Evolutionary conservation across 202 grass and related monocot genomes (phyloP).

Genomic region (Hordeum pubiflorum): DNA sequence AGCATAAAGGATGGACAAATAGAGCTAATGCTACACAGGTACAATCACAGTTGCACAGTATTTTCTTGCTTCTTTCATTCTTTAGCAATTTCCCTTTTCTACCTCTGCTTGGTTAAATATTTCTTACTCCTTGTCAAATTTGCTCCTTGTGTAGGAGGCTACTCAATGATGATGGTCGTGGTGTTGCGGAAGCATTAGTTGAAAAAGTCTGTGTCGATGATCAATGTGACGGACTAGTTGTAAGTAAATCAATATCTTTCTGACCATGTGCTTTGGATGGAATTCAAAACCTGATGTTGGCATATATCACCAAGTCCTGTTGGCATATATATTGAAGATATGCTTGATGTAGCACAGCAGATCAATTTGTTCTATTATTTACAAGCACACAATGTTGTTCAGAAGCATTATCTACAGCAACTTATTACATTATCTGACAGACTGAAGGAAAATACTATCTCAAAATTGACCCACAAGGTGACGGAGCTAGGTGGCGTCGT

Average conservation of each 20-base stretch:
- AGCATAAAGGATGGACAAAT: constrained; percentile 92
- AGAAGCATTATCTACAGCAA: background rate
- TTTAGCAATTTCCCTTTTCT: background rate
- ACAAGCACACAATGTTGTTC: background rate
- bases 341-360: background rate
- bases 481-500: constrained; percentile 78
- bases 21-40: constrained; percentile 96
- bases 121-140: background rate
- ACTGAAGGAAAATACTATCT: constrained; percentile 89
- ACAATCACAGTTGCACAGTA: constrained; percentile 12
- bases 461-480: constrained; percentile 76
- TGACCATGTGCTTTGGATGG: background rate
- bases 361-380: constrained; percentile 1
- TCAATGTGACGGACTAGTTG: constrained; percentile 71
- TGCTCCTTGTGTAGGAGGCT: constrained; percentile 55
- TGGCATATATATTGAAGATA: too few relatives aligned
- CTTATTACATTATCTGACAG: constrained; percentile 29
- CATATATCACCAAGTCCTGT: background rate
- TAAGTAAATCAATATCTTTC: constrained; percentile 42
- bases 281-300: background rate
- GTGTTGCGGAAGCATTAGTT: constrained; percentile 78
- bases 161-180: constrained; percentile 78
- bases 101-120: background rate
- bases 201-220: constrained; percentile 63
- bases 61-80: constrained; percentile 7